Percentiles rank a stretch among this genome's conserved stretches.
phyloP scores from a whole-genome alignment of 331 rosid genomes.

The Saraca asoca region DNA sequence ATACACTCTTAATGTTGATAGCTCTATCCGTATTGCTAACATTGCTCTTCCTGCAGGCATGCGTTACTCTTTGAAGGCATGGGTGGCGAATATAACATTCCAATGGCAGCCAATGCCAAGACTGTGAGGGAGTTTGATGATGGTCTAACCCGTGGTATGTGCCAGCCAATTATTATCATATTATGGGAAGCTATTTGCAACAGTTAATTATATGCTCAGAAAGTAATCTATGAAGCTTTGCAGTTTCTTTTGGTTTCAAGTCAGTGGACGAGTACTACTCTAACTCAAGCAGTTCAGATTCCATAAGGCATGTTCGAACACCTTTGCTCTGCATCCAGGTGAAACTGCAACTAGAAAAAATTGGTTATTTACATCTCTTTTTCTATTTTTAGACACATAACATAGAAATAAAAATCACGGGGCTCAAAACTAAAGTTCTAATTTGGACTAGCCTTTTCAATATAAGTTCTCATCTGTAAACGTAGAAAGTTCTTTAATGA shows the following conservation, averaged over 20 bases:
- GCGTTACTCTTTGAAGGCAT: constrained; percentile 76
- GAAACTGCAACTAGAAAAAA: background rate
- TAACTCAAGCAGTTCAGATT: constrained; percentile 75
- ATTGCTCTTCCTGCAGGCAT: constrained; percentile 59
- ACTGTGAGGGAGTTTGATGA: constrained; percentile 84
- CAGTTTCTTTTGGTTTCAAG: constrained; percentile 98
- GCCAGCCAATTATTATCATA: background rate
- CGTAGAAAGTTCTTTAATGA: background rate
- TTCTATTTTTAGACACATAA: constrained; percentile 8
- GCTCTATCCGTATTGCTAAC: background rate
- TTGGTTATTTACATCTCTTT: constrained; percentile 1
- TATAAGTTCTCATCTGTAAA: background rate
- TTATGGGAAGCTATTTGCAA: constrained; percentile 23
- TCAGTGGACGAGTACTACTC: constrained; percentile 88
- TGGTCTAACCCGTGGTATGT: constrained; percentile 84
- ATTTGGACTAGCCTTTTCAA: constrained; percentile 1
- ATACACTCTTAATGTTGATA: background rate
- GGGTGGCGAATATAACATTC: constrained; percentile 69
- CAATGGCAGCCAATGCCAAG: constrained; percentile 68
- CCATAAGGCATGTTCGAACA: constrained; percentile 70
- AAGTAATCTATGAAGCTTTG: constrained; percentile 35
- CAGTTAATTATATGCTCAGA: constrained; percentile 23
- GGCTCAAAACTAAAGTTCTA: background rate
- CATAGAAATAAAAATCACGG: background rate
- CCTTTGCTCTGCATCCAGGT: constrained; percentile 99